Evolutionary conservation across 2,329 filamentous ascomycete genomes (phyloP), one percentile per base, ranked within the genome.

Genomic region (Aspergillus sp.): DNA sequence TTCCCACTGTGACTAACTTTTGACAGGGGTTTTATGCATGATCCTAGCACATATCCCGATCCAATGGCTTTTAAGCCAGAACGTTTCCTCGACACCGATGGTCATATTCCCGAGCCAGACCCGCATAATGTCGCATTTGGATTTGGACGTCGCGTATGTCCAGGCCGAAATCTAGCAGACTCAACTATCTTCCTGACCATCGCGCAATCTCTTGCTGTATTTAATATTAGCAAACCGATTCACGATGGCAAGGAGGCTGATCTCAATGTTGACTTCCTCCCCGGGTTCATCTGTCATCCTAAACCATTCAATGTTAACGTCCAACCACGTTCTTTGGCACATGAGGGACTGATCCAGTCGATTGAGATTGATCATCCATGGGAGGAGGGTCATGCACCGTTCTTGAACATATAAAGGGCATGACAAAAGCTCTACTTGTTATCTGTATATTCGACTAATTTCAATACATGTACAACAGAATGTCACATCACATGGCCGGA

Each of bases 141-240:
- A 0, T 72, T 64, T 37, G 69, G 71, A 5, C 60, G 68, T 1
- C 64, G 68, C 5, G 59, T 70, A n/a, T 75, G 70, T 41, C 67
- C 68, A 1, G 71, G 68, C 1, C 57, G 63, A 5, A 46, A 64
- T n/a, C 54, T 73, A 7, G 71, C 72, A 0, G 68, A 73, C n/a
- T 58, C 58, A 5, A 60, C 65, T 0, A 29, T 74, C 1, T 74
- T 64, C 45, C 45, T 73, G 9, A 68, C 52, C 11, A 63, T 72
- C 12, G 71, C 66, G 0, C 72, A 72, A 28, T 57, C 65, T 0
- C 57, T 82, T 1, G 65, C 77, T 0, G 70, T 69, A 0, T 79
- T 80, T 39, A 54, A 66, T 4, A 60, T 78, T 10, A 45, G 45
- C 8, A 72, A 72, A 42, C 47, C 50, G 0, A 43, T 68, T 6